These are phyloP conservation scores for Colletotrichum simmondsii DNA, from an alignment of 2,329 filamentous ascomycete genomes.

Conservation along the genomic window DNA sequence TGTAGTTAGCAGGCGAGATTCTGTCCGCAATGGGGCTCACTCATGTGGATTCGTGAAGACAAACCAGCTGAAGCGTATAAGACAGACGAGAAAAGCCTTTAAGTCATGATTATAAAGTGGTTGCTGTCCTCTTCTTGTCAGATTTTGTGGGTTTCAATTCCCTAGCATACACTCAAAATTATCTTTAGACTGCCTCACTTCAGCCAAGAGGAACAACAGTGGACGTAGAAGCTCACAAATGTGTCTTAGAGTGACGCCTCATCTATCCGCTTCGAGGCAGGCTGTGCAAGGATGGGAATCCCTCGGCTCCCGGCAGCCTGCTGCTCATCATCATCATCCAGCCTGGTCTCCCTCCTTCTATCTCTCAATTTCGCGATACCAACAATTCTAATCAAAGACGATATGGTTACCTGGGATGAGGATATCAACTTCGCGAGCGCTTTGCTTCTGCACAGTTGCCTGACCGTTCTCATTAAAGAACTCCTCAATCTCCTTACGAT, in stretches of 20 bases:
- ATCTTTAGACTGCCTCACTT: background rate
- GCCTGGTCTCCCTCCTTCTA: background rate
- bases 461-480: background rate
- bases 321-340: background rate
- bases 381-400: background rate
- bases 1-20: background rate
- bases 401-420: background rate
- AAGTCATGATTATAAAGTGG: background rate
- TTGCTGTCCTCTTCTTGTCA: background rate
- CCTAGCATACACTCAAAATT: background rate
- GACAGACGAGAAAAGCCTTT: background rate
- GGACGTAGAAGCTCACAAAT: background rate
- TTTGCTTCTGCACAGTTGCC: background rate
- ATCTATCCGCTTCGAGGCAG: background rate
- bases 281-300: background rate
- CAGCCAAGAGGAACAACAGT: background rate
- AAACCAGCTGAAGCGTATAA: background rate
- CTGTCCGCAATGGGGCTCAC: background rate
- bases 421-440: background rate
- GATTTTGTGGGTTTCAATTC: too few species aligned
- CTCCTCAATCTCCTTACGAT: background rate
- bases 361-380: background rate
- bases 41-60: background rate
- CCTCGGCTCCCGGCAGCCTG: background rate
- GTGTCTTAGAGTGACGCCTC: background rate